A percentile compares a stretch with the other conserved stretches of the same genome.
Conservation (phyloP, 176 grass and related monocot species). For the Sorghum bicolor region DNA sequence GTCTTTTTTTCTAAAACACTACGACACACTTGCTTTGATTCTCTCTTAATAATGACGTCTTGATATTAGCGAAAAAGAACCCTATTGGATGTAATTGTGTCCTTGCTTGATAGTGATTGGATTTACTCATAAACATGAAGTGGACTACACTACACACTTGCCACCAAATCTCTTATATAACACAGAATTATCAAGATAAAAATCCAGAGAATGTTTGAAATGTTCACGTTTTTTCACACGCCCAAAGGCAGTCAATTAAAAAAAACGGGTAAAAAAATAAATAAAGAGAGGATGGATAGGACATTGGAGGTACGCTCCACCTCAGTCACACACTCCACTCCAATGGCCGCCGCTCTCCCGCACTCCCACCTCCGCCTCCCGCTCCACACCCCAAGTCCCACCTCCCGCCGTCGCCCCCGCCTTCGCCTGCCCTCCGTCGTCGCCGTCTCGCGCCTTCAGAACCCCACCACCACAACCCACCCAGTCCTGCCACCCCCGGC, state of each 20-base stretch:
- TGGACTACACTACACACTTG: no score
- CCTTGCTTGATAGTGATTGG: no score
- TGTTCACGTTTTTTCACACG: not conserved
- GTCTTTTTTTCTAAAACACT: no score
- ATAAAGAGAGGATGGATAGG: not conserved
- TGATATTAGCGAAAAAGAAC: no score
- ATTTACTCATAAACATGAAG: no score
- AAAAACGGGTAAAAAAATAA: not conserved
- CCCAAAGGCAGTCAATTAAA: not conserved
- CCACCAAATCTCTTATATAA: not conserved
- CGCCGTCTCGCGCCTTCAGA: constrained; percentile 50
- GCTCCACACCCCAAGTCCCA: not conserved
- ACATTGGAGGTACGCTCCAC: not conserved
- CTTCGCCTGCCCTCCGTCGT: not conserved
- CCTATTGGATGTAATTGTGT: no score
- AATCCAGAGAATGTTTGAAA: not conserved
- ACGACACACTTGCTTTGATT: no score
- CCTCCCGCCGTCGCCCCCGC: not conserved
- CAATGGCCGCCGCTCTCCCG: constrained; percentile 36
- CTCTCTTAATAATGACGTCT: no score
- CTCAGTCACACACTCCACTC: constrained; percentile 1
- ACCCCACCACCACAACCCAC: constrained; percentile 29
- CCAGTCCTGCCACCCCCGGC: constrained; percentile 27
- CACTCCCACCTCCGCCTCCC: constrained; percentile 32
- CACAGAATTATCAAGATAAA: not conserved